These are phyloP conservation scores for Tolypocladium pustulatum DNA, from an alignment of 2,329 filamentous ascomycete genomes.

Conservation along the genomic window DNA sequence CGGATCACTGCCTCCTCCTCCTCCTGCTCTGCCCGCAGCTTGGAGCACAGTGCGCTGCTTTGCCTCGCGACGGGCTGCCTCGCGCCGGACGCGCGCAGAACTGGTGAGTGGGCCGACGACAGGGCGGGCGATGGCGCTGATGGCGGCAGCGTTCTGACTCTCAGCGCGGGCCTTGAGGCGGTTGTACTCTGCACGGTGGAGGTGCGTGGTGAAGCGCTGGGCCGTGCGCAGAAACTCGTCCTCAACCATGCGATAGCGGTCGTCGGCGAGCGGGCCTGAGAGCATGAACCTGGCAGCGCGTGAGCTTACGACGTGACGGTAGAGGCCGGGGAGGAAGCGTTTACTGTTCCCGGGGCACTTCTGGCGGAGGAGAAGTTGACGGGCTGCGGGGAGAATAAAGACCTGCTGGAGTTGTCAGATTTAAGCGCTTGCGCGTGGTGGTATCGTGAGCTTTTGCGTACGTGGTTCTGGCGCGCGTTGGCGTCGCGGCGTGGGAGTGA, in stretches of 20 bases:
- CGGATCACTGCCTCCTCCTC: background rate
- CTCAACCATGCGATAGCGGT: conserved; percentile 73
- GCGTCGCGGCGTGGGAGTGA: conserved; percentile 2
- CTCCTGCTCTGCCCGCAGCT: background rate
- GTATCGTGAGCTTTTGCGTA: background rate
- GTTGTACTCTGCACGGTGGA: conserved; percentile 69
- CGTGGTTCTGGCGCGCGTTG: background rate
- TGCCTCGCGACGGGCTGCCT: conserved; percentile 7
- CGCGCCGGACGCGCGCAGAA: conserved; percentile 12
- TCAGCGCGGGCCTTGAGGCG: conserved; percentile 50
- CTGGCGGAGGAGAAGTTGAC: conserved; percentile 42
- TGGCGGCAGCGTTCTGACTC: conserved; percentile 40
- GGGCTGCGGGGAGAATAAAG: conserved; percentile 21
- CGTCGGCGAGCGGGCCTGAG: conserved; percentile 54
- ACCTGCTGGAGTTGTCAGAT: background rate
- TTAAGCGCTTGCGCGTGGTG: background rate
- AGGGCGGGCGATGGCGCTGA: conserved; percentile 40
- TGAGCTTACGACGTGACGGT: background rate
- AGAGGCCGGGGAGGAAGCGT: background rate
- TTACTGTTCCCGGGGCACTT: conserved; percentile 37
- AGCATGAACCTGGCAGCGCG: conserved; percentile 42
- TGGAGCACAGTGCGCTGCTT: conserved; percentile 14
- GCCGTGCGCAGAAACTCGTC: conserved; percentile 65
- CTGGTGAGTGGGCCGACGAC: conserved; percentile 28
- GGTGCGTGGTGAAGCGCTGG: conserved; percentile 59